Conservation (phyloP, 164 flowering plant species). For the Vitis cinerea region DNA sequence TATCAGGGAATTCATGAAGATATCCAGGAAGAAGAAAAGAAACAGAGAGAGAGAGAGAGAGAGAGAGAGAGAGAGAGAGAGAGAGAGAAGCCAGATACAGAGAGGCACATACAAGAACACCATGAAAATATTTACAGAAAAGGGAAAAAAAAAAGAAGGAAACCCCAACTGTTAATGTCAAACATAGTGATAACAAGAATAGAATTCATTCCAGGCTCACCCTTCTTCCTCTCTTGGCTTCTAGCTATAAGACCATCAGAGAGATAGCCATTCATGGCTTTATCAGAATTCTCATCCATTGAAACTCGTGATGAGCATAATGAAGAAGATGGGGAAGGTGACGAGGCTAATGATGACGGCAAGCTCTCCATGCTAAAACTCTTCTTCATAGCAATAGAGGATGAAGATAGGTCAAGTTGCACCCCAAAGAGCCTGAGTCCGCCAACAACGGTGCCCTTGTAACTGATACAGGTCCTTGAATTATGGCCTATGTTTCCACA, state of each 20-base stretch:
- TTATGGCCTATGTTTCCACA: slow-evolving; percentile 86
- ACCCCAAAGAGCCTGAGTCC: slow-evolving; percentile 76
- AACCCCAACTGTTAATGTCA: background rate
- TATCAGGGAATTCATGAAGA: no score
- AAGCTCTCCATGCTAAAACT: slow-evolving; percentile 69
- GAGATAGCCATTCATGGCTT: slow-evolving; percentile 44
- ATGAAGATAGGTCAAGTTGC: slow-evolving; percentile 46
- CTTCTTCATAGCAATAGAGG: slow-evolving; percentile 46
- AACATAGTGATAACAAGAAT: background rate
- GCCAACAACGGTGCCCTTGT: slow-evolving; percentile 26
- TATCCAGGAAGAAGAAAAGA: background rate
- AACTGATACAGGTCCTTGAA: slow-evolving; percentile 64
- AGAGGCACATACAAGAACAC: no score
- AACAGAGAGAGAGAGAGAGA: background rate
- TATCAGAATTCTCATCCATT: slow-evolving; percentile 32
- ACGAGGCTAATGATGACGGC: slow-evolving; percentile 27
- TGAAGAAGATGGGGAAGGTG: slow-evolving; percentile 37
- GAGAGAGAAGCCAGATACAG: no score
- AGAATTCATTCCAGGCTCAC: slow-evolving; percentile 22
- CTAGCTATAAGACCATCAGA: slow-evolving; percentile 51
- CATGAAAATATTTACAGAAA: background rate
- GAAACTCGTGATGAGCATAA: slow-evolving; percentile 29
- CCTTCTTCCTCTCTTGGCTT: slow-evolving; percentile 64
- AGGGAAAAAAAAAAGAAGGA: background rate
- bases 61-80: no score